A percentile compares a stretch with the other conserved stretches of the same genome.
These are phyloP conservation scores for Rhizomucor pusillus DNA, from an alignment of 371 early-diverging fungal genomes.

Conservation along the genomic window DNA sequence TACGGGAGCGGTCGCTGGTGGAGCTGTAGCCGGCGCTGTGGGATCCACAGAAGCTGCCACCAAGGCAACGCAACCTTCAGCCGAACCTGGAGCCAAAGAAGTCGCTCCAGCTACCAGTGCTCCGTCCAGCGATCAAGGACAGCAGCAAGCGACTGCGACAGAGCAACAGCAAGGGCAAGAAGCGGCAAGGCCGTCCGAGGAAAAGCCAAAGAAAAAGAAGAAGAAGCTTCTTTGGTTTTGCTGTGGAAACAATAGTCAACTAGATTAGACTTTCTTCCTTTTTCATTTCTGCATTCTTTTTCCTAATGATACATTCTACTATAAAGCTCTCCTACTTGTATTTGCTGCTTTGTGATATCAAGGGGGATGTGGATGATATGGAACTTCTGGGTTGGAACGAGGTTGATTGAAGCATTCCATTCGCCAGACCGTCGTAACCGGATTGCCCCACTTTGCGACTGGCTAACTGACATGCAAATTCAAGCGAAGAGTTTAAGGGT, in stretches of 20 bases:
- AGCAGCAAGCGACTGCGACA: not conserved
- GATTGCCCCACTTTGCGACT: conserved; percentile 59
- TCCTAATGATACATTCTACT: no score
- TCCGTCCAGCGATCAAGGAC: not conserved
- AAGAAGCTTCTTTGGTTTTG: conserved; percentile 9
- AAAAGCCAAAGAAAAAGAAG: conserved; percentile 10
- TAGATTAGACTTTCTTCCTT: conserved; percentile 2
- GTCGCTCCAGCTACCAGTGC: no score
- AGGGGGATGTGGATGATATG: no score
- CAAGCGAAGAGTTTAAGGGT: conserved; percentile 19
- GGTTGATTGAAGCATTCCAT: not conserved
- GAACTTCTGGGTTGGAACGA: no score
- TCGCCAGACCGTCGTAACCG: conserved; percentile 53
- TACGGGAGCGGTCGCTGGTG: conserved; percentile 6
- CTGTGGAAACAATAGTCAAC: conserved; percentile 6
- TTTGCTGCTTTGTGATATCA: no score
- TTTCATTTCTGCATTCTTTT: no score
- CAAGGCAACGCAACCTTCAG: no score
- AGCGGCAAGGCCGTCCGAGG: not conserved
- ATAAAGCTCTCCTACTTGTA: no score
- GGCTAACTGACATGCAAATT: conserved; percentile 56
- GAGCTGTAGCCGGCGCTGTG: conserved; percentile 1
- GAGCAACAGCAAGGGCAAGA: not conserved
- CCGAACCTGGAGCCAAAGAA: no score
- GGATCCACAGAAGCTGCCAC: conserved; percentile 2